Evolutionary conservation across 2,329 filamentous ascomycete species (phyloP).

Genomic region (Thermomyces lanuginosus): DNA sequence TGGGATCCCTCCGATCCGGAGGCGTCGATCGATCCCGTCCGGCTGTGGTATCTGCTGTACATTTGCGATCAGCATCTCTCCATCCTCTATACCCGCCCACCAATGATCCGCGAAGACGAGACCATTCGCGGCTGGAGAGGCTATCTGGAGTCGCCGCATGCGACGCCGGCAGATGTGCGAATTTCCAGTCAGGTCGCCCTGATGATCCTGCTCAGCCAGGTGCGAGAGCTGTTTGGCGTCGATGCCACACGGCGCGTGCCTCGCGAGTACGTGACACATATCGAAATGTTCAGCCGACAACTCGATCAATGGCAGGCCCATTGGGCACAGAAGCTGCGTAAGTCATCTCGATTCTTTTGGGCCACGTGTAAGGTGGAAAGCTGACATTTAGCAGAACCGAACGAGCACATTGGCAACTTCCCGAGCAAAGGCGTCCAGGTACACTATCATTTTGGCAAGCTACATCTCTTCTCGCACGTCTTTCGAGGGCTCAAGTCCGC

Average conservation of each 20-base stretch:
- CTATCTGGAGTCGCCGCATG: conserved; percentile 7
- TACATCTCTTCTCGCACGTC: conserved; percentile 33
- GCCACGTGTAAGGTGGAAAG: neutral
- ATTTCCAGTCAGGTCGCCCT: conserved; percentile 6
- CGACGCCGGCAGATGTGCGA: conserved; percentile 5
- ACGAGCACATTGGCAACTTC: conserved; percentile 25
- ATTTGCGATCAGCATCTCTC: conserved; percentile 24
- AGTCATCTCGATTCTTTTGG: neutral
- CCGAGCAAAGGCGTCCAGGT: conserved; percentile 31
- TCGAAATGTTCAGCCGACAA: conserved; percentile 6
- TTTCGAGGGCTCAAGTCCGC: conserved; percentile 23
- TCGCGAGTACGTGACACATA: conserved; percentile 5
- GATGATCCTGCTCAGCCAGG: conserved; percentile 6
- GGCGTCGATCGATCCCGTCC: conserved; percentile 16
- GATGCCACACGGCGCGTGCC: conserved; percentile 6
- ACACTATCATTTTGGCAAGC: conserved; percentile 33
- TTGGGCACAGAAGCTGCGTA: conserved; percentile 6
- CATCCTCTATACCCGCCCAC: conserved; percentile 20
- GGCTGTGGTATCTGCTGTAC: conserved; percentile 21
- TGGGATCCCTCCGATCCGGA: conserved; percentile 8
- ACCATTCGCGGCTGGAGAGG: conserved; percentile 6
- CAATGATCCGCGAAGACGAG: conserved; percentile 20
- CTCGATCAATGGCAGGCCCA: conserved; percentile 6
- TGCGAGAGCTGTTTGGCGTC: conserved; percentile 6
- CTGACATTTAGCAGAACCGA: conserved; percentile 2